Base-by-base conservation (phyloP, 768 basidiomycete genomes). In the Amanita rimosa region DNA sequence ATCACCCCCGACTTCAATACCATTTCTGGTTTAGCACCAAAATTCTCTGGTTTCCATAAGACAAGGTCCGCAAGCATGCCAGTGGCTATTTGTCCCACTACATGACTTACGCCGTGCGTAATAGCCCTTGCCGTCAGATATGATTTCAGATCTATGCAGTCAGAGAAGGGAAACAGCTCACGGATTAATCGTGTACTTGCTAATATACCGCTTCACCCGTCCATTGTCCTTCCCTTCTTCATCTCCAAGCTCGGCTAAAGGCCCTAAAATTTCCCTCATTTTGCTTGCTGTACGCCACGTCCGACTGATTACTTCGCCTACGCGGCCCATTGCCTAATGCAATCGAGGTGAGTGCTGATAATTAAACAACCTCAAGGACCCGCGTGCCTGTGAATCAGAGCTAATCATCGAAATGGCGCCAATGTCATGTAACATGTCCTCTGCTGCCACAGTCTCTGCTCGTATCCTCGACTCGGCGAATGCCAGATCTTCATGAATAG, bases 181-280 rank as follows among this genome's bases (percentile, higher is more conserved):
- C 91, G 95, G 93, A 60, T 99, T 98, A 62, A 98, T 80, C 11
- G 96, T 98, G 65, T 97, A 98, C 62, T 98, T 99, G 13, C 94
- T 77, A 21, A 97, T 73, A 64, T 97, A 98, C 52, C 94, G 74
- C 72, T 96, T 98, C 46, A 98, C 95, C 13, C 96, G 74, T 7
- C 72, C 81, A 60, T 98, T 99, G 64, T 96, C 92, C 48, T 64
- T 75, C 3, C 76, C 77, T 7, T 76, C 76, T 9, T 52, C 56
- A 62, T 97, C 93, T 5, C 87, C 87, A 26, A 91, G 70, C 1
- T 71, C 65, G 1, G 59, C 59, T 40, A 97, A 69, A 4, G 91
- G 83, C 0, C 96, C 96, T 22, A 75, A 68, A 52, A 85, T 69
- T 40, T 83, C 79, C 48, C 76, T 76, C 85, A 99, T 84, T 71